Evolutionary conservation across 139 green algal species (phyloP).

Genomic region (Volvox reticuliferus): DNA sequence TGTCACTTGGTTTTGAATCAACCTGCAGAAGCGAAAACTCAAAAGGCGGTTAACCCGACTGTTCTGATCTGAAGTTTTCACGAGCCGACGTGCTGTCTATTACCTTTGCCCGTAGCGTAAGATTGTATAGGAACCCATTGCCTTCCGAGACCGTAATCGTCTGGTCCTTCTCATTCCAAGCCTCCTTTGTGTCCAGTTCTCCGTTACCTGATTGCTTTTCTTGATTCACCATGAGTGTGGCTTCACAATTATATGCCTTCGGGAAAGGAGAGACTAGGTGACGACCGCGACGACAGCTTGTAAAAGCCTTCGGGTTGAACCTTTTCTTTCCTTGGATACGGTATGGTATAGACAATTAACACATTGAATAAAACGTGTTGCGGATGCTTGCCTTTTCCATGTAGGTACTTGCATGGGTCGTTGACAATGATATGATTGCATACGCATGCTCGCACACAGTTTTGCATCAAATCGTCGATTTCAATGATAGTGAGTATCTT

Average conservation of each 20-base stretch:
- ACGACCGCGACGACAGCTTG: too few species aligned
- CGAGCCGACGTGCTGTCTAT: neutral
- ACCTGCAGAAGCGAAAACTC: neutral
- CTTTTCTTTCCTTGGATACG: too few species aligned
- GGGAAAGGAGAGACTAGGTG: too few species aligned
- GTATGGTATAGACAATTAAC: too few species aligned
- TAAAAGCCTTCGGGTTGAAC: too few species aligned
- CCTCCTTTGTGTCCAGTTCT: slow-evolving; percentile 5
- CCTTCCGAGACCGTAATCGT: slow-evolving; percentile 43
- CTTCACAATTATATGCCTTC: neutral
- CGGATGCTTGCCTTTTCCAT: too few species aligned
- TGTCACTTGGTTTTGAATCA: neutral
- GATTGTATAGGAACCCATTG: slow-evolving; percentile 46
- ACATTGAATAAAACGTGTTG: too few species aligned
- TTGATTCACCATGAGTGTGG: neutral
- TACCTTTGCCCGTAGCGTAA: slow-evolving; percentile 49
- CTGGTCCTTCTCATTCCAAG: slow-evolving; percentile 56
- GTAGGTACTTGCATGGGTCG: too few species aligned
- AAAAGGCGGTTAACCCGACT: neutral
- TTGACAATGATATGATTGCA: too few species aligned
- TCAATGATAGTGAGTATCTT: neutral
- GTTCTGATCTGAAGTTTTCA: neutral
- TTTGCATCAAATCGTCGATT: neutral
- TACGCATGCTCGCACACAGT: neutral
- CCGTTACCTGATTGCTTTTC: neutral